Evolutionary conservation across 176 grass and related monocot genomes (phyloP).

Genomic region (Alloteropsis semialata): DNA sequence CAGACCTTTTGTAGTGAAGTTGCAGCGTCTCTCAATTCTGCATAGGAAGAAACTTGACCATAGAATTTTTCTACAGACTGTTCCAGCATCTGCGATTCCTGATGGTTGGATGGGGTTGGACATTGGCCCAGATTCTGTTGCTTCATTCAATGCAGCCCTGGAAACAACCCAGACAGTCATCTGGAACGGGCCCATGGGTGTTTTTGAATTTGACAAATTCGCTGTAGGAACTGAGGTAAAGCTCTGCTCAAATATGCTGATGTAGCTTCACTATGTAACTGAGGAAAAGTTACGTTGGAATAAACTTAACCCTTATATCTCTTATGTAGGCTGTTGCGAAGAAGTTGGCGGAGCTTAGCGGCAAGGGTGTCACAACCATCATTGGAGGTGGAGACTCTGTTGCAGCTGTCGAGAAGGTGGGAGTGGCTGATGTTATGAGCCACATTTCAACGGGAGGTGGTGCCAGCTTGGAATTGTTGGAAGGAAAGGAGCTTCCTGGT

Average conservation of each 20-base stretch:
- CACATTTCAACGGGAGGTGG: constrained; percentile 80
- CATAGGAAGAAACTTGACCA: constrained; percentile 16
- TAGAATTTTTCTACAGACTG: constrained; percentile 33
- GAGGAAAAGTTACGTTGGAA: background rate
- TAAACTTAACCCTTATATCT: background rate
- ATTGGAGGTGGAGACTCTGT: constrained; percentile 83
- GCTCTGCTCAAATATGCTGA: background rate
- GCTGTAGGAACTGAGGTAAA: constrained; percentile 66
- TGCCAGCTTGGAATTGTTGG: constrained; percentile 73
- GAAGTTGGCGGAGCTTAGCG: constrained; percentile 72
- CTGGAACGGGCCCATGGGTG: constrained; percentile 80
- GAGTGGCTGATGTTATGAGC: constrained; percentile 80
- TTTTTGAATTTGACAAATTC: constrained; percentile 77
- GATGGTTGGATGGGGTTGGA: constrained; percentile 89
- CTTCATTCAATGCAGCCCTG: constrained; percentile 52
- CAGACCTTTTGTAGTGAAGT: constrained; percentile 3
- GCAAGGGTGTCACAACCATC: constrained; percentile 68
- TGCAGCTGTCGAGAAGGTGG: constrained; percentile 76
- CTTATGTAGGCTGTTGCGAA: constrained; percentile 58
- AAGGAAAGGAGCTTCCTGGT: constrained; percentile 76
- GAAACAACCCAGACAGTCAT: constrained; percentile 67
- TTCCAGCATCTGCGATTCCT: constrained; percentile 61
- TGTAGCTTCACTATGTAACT: constrained; percentile 6
- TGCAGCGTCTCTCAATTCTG: background rate
- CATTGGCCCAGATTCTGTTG: constrained; percentile 59